Evolutionary conservation across 2,329 filamentous ascomycete genomes (phyloP).

Genomic region (Fusarium sp.): DNA sequence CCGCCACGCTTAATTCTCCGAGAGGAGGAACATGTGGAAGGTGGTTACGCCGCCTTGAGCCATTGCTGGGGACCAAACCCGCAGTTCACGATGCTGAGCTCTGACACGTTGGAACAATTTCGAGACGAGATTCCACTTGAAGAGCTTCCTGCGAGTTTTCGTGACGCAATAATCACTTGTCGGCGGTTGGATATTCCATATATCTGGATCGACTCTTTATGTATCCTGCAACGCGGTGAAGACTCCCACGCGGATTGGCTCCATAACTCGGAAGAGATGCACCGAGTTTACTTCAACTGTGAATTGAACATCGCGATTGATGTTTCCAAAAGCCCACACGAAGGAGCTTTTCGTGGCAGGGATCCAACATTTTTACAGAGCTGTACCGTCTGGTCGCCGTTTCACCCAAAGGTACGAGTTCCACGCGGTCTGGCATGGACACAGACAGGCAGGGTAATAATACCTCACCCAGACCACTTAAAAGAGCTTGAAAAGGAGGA

Average conservation of each 20-base stretch:
- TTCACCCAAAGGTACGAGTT: background rate
- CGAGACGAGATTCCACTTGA: background rate
- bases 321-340: conserved; percentile 2
- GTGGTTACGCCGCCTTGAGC: conserved; percentile 8
- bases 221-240: conserved; percentile 8
- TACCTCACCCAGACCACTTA: too few species aligned
- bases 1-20: conserved; percentile 1
- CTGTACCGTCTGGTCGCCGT: conserved; percentile 7
- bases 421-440: too few species aligned
- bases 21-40: background rate
- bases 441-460: too few species aligned
- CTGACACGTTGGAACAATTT: background rate
- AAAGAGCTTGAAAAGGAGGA: too few species aligned
- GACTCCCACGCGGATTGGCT: conserved; percentile 13
- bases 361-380: conserved; percentile 8
- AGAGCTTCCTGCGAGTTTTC: conserved; percentile 8
- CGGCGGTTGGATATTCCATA: conserved; percentile 15
- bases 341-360: conserved; percentile 16
- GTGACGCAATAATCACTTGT: conserved; percentile 11
- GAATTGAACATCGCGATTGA: conserved; percentile 22
- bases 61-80: conserved; percentile 19
- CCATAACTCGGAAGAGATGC: conserved; percentile 11
- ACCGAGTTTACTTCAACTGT: conserved; percentile 14
- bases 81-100: conserved; percentile 3
- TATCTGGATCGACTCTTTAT: conserved; percentile 22